phyloP scores from a whole-genome alignment of 208 protist species.

The Leishmania braziliensis region DNA sequence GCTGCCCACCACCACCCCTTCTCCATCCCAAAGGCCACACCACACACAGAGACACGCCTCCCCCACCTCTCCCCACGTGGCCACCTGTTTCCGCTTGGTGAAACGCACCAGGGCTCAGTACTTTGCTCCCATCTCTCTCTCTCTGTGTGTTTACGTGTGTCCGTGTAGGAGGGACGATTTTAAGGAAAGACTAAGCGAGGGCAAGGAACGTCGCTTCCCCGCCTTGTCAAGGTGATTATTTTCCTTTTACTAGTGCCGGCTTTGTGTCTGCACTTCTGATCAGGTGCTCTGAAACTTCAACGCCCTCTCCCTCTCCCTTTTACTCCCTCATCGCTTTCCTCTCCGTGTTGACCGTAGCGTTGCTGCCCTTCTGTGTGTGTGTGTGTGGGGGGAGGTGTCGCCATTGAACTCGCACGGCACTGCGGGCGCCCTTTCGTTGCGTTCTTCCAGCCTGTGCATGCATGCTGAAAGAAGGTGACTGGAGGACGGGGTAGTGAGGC shows the following conservation, averaged over 20 bases:
- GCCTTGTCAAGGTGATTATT: neutral
- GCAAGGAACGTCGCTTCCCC: neutral
- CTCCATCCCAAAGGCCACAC: neutral
- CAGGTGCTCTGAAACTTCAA: neutral
- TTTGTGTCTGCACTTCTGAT: neutral
- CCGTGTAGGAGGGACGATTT: neutral
- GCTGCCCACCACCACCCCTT: neutral
- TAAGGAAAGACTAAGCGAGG: neutral
- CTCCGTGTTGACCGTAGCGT: too few relatives aligned
- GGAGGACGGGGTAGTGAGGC: too few relatives aligned
- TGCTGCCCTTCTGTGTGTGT: too few relatives aligned
- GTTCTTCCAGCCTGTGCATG: neutral
- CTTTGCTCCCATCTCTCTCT: neutral
- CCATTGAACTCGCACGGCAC: too few relatives aligned
- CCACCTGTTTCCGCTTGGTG: neutral
- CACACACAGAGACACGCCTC: neutral
- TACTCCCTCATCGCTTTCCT: neutral
- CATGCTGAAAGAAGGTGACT: neutral
- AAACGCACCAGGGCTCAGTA: neutral
- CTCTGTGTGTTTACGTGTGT: neutral
- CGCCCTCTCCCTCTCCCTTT: neutral
- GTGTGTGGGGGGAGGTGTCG: too few relatives aligned
- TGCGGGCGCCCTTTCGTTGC: too few relatives aligned
- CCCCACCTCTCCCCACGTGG: neutral
- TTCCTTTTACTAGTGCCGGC: neutral